phyloP scores from a whole-genome alignment of 2,329 filamentous ascomycete genomes.

The Fusarium sp. region DNA sequence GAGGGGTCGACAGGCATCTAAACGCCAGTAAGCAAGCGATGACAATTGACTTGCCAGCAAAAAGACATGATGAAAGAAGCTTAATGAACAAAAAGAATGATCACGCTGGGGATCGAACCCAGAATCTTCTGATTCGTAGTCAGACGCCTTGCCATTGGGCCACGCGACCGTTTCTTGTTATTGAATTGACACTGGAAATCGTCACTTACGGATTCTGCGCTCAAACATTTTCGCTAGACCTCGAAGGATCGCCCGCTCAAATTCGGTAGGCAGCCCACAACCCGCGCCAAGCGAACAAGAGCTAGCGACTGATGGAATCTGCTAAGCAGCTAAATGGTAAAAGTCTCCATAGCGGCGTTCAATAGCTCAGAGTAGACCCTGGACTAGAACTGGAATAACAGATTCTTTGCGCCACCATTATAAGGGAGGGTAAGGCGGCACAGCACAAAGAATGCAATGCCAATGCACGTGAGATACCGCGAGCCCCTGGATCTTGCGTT shows the following conservation, averaged over 20 bases:
- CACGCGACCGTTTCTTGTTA: conserved; percentile 21
- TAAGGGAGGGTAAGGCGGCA: conserved; percentile 8
- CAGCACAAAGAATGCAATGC: conserved; percentile 13
- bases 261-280: background rate
- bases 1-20: background rate
- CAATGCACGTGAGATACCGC: conserved; percentile 3
- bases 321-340: background rate
- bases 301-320: background rate
- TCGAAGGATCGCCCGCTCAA: background rate
- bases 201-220: background rate
- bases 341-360: background rate
- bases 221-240: background rate
- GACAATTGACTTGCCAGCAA: background rate
- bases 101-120: conserved; percentile 42
- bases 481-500: conserved; percentile 13
- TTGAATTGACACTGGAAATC: background rate
- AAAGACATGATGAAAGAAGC: background rate
- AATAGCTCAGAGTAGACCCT: background rate
- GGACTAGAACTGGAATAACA: background rate
- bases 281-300: background rate
- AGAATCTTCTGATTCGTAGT: conserved; percentile 44
- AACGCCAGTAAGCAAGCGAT: background rate
- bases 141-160: conserved; percentile 41
- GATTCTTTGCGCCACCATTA: background rate
- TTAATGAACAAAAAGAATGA: conserved; percentile 4